A percentile compares a stretch with the other conserved stretches of the same genome.
Conservation (phyloP, 495 filamentous ascomycete species). For the Parmelia sp. region DNA sequence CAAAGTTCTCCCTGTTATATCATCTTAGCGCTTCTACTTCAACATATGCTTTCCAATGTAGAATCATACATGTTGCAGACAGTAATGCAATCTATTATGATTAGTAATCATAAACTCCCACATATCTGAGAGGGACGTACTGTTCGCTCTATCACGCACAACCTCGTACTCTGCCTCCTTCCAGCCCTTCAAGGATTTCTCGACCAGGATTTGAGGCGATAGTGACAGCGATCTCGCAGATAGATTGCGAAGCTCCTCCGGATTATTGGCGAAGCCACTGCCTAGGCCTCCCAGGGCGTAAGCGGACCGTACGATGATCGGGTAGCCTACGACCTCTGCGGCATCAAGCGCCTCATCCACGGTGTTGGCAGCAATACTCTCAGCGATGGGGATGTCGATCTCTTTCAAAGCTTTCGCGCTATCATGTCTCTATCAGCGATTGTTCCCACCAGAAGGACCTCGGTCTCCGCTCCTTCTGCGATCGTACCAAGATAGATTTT, state of each 20-base stretch:
- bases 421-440: background rate
- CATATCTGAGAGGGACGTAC: background rate
- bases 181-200: constrained; percentile 99
- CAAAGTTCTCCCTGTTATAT: constrained; percentile 74
- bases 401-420: constrained; percentile 75
- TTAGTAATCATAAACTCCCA: background rate
- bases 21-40: background rate
- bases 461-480: background rate
- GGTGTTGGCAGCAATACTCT: constrained; percentile 85
- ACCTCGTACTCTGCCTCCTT: constrained; percentile 99
- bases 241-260: constrained; percentile 86
- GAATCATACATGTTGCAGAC: constrained; percentile 75
- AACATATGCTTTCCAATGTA: background rate
- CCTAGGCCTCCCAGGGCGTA: constrained; percentile 94
- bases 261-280: constrained; percentile 93
- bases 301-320: constrained; percentile 93
- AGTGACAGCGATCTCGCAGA: constrained; percentile 88
- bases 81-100: constrained; percentile 68
- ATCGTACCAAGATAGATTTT: background rate
- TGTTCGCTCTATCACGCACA: constrained; percentile 86
- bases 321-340: constrained; percentile 82
- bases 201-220: constrained; percentile 93
- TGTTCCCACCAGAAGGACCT: background rate
- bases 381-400: constrained; percentile 94
- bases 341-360: constrained; percentile 87